phyloP scores from a whole-genome alignment of 371 early-diverging fungal species.

The Capillidium heterosporum region DNA sequence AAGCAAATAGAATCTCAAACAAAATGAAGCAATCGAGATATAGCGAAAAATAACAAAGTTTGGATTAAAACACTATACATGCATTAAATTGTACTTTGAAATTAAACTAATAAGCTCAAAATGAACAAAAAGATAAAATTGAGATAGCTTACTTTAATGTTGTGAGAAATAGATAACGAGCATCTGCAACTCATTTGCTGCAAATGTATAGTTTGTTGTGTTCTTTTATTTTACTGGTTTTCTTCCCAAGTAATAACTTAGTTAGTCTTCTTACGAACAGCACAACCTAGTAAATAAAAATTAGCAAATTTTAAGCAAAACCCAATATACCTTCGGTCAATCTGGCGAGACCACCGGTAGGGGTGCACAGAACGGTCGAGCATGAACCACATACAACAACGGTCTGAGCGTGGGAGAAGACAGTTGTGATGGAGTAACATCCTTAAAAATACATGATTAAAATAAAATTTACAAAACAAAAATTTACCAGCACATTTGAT shows the following conservation, averaged over 20 bases:
- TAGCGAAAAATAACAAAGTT: no score
- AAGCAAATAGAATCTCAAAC: no score
- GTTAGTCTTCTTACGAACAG: constrained; percentile 45
- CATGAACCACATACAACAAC: constrained; percentile 94
- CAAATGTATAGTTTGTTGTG: no score
- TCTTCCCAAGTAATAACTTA: background rate
- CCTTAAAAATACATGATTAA: constrained; percentile 20
- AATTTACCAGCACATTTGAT: constrained; percentile 92
- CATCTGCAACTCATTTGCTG: no score
- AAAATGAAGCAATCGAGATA: no score
- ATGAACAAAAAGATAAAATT: no score
- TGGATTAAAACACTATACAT: no score
- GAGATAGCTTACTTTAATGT: no score
- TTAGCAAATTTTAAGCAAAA: background rate
- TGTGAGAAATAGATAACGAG: no score
- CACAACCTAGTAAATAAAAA: constrained; percentile 31
- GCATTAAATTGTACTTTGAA: no score
- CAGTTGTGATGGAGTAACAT: constrained; percentile 92
- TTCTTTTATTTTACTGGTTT: background rate
- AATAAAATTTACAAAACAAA: background rate
- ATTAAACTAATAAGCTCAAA: no score
- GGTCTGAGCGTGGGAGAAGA: constrained; percentile 98
- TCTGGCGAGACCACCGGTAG: constrained; percentile 97
- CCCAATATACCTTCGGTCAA: constrained; percentile 59
- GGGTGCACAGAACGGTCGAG: constrained; percentile 91